Evolutionary conservation across 2,329 filamentous ascomycete genomes (phyloP), one percentile per base, ranked within the genome.

Genomic region (Venturia nashicola): DNA sequence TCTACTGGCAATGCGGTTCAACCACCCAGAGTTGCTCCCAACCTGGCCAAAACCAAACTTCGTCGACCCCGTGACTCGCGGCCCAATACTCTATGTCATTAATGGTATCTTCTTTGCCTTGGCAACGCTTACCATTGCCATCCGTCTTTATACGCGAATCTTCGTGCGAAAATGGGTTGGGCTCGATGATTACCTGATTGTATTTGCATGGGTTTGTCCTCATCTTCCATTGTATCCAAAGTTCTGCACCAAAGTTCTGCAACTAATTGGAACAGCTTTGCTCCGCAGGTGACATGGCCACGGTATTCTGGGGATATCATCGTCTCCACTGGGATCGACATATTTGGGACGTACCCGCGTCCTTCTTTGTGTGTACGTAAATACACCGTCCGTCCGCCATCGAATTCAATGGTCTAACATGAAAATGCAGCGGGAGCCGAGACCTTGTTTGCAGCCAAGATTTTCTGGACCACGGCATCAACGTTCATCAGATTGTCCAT

Each of bases 401-500:
- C 20, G 20, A 27, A 5, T 12, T 5, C 14, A 11, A 6, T 27
- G 14, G 2, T 51, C 46, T 51, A 27, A 51, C 46, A 51, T 27
- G 20, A 14, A 3, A 51, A 51, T 23, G 20, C 12, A 51, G 46
- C 46, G 32, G 46, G 46, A 9, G 46, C 46, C 9, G 5, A 34
- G 14, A 57, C 61, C 3, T 57, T 44, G 27, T 46, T 61, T 20
- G 36, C 70, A 1, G 72, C 76, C 5, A 79, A 79, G 67, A 62
- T 78, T 8, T 68, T 76, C 2, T 79, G 78, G 66, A 73, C 72
- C 2, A 68, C 72, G 16, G 75, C 77, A 2, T 71, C 77, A 0
- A 76, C 74, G 0, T 78, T 77, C 64, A 78, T 76, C 0, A 71
- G 78, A 18, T 70, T 79, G 20, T 78, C 76, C 0, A 69, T 80